Evolutionary conservation across 805 yeast genomes (phyloP).

Genomic region (Starmerella asiatica): DNA sequence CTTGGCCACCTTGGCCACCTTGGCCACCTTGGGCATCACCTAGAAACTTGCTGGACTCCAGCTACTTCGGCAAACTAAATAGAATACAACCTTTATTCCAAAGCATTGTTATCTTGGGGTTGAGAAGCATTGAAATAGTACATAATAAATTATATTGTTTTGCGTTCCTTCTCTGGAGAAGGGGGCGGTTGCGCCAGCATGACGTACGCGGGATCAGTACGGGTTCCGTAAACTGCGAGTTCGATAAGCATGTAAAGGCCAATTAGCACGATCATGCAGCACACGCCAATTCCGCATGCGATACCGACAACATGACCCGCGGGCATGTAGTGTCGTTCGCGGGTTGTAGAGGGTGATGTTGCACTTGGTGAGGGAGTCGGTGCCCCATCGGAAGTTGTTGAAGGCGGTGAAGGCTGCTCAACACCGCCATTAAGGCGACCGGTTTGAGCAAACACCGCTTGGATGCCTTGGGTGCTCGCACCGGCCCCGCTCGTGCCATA

Average conservation of each 20-base stretch:
- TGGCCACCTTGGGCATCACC: too few relatives aligned
- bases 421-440: slow-evolving; percentile 14
- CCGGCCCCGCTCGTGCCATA: slow-evolving; percentile 24
- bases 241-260: slow-evolving; percentile 29
- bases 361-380: not conserved
- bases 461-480: slow-evolving; percentile 19
- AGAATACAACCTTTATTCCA: too few relatives aligned
- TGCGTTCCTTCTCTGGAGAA: not conserved
- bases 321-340: slow-evolving; percentile 24
- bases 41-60: too few relatives aligned
- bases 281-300: slow-evolving; percentile 54
- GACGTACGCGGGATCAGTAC: slow-evolving; percentile 9
- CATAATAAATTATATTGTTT: too few relatives aligned
- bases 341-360: not conserved
- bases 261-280: slow-evolving; percentile 32
- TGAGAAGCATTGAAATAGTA: too few relatives aligned
- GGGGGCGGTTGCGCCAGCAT: slow-evolving; percentile 11
- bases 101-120: too few relatives aligned
- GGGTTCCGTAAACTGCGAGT: slow-evolving; percentile 3
- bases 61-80: too few relatives aligned
- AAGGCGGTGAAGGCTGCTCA: not conserved
- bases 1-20: too few relatives aligned
- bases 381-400: not conserved
- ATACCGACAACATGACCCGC: slow-evolving; percentile 58
- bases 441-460: slow-evolving; percentile 25